A percentile compares a stretch with the other conserved stretches of the same genome.
These are phyloP conservation scores for Septoria petroselini DNA, from an alignment of 2,329 filamentous ascomycete genomes.

Conservation along the genomic window DNA sequence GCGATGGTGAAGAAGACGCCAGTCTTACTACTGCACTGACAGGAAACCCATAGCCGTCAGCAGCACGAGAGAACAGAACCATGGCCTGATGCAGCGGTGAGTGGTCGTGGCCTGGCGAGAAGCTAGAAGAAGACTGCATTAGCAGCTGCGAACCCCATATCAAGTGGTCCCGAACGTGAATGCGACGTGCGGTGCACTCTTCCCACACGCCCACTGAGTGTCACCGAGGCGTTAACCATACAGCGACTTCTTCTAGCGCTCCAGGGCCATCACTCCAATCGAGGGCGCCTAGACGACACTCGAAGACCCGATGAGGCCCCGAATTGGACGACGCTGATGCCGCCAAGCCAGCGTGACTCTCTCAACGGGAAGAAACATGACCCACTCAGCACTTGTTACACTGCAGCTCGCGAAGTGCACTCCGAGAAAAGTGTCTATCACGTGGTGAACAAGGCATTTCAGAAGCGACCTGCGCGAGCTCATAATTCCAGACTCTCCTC, in stretches of 20 bases:
- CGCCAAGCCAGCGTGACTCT: not conserved
- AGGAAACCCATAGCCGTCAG: no score
- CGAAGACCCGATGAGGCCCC: not conserved
- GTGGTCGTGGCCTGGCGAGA: not conserved
- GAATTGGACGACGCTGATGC: not conserved
- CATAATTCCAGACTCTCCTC: no score
- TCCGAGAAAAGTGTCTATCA: not conserved
- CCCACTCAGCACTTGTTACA: slow-evolving; percentile 1
- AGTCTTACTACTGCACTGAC: no score
- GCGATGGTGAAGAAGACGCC: no score
- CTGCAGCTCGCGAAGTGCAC: slow-evolving; percentile 2
- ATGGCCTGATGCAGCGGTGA: not conserved
- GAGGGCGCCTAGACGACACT: not conserved
- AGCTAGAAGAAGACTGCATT: slow-evolving; percentile 8
- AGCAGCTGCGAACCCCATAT: slow-evolving; percentile 1
- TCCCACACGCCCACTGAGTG: slow-evolving; percentile 3
- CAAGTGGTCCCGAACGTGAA: not conserved
- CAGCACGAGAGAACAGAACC: no score
- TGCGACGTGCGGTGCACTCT: not conserved
- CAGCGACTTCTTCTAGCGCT: slow-evolving; percentile 18
- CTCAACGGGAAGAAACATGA: not conserved
- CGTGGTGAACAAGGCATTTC: no score
- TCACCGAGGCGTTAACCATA: slow-evolving; percentile 22
- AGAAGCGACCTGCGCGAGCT: no score
- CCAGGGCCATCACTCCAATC: slow-evolving; percentile 13